phyloP scores from a whole-genome alignment of 129 eudicot species.

The Ambrosia artemisiifolia region DNA sequence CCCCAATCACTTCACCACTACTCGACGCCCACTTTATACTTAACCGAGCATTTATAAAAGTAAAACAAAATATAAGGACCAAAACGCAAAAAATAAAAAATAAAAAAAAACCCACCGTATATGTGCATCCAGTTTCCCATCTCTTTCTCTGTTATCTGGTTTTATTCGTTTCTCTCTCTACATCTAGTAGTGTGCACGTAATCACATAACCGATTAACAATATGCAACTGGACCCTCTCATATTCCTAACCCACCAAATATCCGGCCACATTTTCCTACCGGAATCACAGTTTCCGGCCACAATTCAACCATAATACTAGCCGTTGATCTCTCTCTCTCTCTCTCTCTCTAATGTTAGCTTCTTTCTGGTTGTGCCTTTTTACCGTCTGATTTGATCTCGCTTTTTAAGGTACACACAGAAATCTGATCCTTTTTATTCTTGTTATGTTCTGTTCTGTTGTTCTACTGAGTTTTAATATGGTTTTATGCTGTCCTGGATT shows the following conservation, averaged over 20 bases:
- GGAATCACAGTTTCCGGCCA: slow-evolving; percentile 42
- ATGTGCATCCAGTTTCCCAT: slow-evolving; percentile 5
- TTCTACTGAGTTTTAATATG: background rate
- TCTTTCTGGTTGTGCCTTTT: slow-evolving; percentile 25
- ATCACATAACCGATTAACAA: background rate
- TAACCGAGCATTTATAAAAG: too few species aligned
- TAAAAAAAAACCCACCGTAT: background rate
- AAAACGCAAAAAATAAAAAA: background rate
- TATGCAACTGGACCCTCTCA: background rate
- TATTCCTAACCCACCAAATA: slow-evolving; percentile 22
- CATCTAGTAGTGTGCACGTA: background rate
- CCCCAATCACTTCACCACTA: too few species aligned
- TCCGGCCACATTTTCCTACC: slow-evolving; percentile 42
- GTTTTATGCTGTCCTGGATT: background rate
- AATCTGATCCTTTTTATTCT: slow-evolving; percentile 40
- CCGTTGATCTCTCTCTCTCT: slow-evolving; percentile 14
- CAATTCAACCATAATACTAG: background rate
- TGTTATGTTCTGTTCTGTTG: background rate
- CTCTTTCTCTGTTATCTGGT: slow-evolving; percentile 25
- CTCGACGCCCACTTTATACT: too few species aligned
- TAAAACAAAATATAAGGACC: slow-evolving; percentile 13
- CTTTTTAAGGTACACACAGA: slow-evolving; percentile 42
- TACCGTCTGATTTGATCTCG: slow-evolving; percentile 44
- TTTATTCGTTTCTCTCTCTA: slow-evolving; percentile 20
- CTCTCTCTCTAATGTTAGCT: slow-evolving; percentile 1